Base-by-base conservation (phyloP, 2,329 filamentous ascomycete genomes). In the Sporothrix curviconia region DNA sequence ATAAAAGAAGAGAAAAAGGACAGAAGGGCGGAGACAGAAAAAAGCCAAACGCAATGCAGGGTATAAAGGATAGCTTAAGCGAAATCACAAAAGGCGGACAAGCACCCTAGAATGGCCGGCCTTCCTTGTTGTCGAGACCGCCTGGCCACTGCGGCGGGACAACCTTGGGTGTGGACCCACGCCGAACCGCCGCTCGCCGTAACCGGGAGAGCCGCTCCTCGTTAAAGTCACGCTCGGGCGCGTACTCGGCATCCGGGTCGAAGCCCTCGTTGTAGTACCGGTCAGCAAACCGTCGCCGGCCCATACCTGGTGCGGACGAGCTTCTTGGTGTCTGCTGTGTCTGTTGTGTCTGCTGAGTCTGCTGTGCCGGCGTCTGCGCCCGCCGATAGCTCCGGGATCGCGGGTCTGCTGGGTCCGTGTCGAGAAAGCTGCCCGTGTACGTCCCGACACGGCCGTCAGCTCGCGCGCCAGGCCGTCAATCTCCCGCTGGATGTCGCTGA, bases 401-500 rank as follows among this genome's bases (percentile, higher is more conserved):
- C 49, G 55, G 36, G 63, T 63, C 25, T 55, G 28, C 64, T 62
- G 22, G 55, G 11, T 44, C 43, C 8, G 55, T 49, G 15, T 51
- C 39, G n/a, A 46, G 42, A 14, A 51, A 53, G 9, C 32, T 30
- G 30, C n/a, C n/a, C n/a, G 11, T 24, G 28, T 50, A 54, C 12
- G 52, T 43, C 34, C 60, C 9, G 59, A 53, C n/a, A 47, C 63
- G 15, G 65, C 60, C 12, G 63, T 64, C 42, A 68, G 63, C 36
- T 68, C 66, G 37, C 62, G 64, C 37, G 55, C 57, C 17, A 62
- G 51, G 7, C 57, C 59, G 43, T 62, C 61, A 25, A 68, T 67
- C 60, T 69, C 66, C 8, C 66, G 56, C 61, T 68, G 65, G 43
- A 68, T 63, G 44, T 66, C 64, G 52, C 65, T 66, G 25, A 68